A percentile compares a stretch with the other conserved stretches of the same genome.
These are phyloP conservation scores for Penicillium macrosclerotiorum DNA, from an alignment of 495 filamentous ascomycete species.

Conservation along the genomic window DNA sequence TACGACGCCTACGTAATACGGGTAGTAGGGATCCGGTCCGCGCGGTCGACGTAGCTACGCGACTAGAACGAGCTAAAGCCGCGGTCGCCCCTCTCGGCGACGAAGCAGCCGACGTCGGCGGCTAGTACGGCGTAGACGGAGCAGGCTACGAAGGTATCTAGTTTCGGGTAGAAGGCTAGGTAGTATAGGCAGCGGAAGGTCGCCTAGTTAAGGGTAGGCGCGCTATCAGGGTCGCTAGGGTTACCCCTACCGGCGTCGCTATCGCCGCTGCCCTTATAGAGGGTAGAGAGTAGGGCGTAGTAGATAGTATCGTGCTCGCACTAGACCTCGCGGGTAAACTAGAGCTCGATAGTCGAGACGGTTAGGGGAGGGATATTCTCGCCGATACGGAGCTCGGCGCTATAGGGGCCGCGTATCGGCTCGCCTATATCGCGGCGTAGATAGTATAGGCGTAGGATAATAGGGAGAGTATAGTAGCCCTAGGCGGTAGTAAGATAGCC, in stretches of 20 bases:
- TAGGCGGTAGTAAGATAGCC: no score
- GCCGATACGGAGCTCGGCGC: background rate
- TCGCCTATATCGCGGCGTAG: background rate
- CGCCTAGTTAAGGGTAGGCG: background rate
- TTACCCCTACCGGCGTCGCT: background rate
- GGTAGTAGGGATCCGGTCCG: no score
- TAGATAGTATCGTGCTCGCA: background rate
- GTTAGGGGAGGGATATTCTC: background rate
- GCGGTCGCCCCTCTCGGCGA: background rate
- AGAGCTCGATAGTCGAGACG: background rate
- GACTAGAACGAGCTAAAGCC: no score
- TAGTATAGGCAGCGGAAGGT: no score
- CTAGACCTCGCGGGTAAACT: background rate
- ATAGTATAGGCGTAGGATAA: no score
- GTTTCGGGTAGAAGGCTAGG: background rate
- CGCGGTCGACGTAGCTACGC: no score
- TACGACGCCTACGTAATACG: no score
- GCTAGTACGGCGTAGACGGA: background rate
- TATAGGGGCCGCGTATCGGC: background rate
- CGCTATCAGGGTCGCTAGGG: no score
- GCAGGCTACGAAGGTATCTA: background rate
- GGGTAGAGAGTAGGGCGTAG: background rate
- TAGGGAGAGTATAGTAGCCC: no score
- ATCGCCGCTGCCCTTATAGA: background rate
- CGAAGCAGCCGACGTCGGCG: background rate